Evolutionary conservation across 768 basidiomycete species (phyloP), one percentile per base, ranked within the genome.

Genomic region (Trametes coccinea): DNA sequence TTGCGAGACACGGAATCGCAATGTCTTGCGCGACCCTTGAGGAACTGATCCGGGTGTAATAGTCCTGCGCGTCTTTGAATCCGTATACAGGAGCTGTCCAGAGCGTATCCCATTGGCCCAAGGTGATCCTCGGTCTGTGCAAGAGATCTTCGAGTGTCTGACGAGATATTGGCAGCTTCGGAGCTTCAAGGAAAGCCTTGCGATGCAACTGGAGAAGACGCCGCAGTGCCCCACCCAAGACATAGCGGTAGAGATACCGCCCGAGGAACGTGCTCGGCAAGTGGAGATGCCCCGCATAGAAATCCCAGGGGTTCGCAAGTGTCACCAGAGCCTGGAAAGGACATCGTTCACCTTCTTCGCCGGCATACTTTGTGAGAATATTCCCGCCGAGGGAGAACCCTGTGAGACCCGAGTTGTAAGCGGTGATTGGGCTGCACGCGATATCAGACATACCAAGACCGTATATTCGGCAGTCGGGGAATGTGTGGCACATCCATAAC

Each of bases 341-440:
- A 30, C 69, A 70, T 6, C 37, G 14, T 13, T 61, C 61, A 52
- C 69, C 69, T 57, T 70, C 69, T 49, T 70, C 69, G 4, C 67
- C 67, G 14, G 53, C 63, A 31, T 70, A 70, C 39, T 69, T 69
- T 16, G 66, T 52, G 13, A 70, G 49, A 33, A 66, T 67, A 37
- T 70, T 70, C 14, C 59, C 63, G 31, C 69, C 69, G 13, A 70
- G 60, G 3, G 69, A 70, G 43, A 70, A 70, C 45, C 69, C 69
- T 70, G 48, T 8, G 29, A 5, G 22, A 22, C 47, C 16, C 22
- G 22, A 9, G 13, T 34, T 31, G 34, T 31, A 22, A 11, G 22
- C 33, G 47, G n/a, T 29, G 44, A 31, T 37, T 7, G 17, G 27
- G 34, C 22, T 33, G 10, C 27, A 17, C 30, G 3, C 13, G 30